Percentiles rank a stretch among this genome's conserved stretches.
phyloP scores from a whole-genome alignment of 1,284 basidiomycete genomes.

The Fistulinella cinereoalba region DNA sequence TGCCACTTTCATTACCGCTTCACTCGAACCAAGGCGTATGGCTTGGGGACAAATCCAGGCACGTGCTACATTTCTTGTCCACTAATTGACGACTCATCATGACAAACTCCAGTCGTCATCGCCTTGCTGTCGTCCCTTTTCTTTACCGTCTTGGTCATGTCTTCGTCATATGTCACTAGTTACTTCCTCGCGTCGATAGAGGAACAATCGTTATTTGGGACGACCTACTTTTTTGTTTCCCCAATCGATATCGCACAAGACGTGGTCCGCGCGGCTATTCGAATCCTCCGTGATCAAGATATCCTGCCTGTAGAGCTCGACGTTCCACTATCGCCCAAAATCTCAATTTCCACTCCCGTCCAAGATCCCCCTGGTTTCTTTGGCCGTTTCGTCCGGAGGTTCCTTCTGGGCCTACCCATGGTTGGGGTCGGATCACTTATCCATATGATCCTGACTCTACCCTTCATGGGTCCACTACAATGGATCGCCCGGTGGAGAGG shows the following conservation, averaged over 20 bases:
- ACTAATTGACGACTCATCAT: conserved; percentile 9
- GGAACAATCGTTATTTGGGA: conserved; percentile 38
- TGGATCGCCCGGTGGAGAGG: conserved; percentile 64
- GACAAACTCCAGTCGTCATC: conserved; percentile 50
- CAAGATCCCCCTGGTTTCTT: conserved; percentile 41
- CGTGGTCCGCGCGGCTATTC: conserved; percentile 60
- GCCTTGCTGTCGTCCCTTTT: conserved; percentile 60
- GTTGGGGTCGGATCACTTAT: conserved; percentile 74
- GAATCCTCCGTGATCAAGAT: conserved; percentile 60
- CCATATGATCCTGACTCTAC: conserved; percentile 62
- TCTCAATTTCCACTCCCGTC: conserved; percentile 8
- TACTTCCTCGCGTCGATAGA: conserved; percentile 51
- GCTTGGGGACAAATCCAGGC: conserved; percentile 74
- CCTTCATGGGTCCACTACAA: conserved; percentile 60
- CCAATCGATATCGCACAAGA: conserved; percentile 61
- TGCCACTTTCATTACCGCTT: conserved; percentile 75
- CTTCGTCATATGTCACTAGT: conserved; percentile 69
- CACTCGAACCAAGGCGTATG: conserved; percentile 60
- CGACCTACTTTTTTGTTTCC: conserved; percentile 49
- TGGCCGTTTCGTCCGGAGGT: conserved; percentile 57
- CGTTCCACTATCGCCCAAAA: conserved; percentile 14
- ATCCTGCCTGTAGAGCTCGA: conserved; percentile 42
- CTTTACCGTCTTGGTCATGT: conserved; percentile 65
- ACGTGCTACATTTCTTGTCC: conserved; percentile 18
- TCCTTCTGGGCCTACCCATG: conserved; percentile 71